These are phyloP conservation scores for Entophlyctis helioformis DNA, from an alignment of 192 early-diverging fungal species.

Conservation along the genomic window DNA sequence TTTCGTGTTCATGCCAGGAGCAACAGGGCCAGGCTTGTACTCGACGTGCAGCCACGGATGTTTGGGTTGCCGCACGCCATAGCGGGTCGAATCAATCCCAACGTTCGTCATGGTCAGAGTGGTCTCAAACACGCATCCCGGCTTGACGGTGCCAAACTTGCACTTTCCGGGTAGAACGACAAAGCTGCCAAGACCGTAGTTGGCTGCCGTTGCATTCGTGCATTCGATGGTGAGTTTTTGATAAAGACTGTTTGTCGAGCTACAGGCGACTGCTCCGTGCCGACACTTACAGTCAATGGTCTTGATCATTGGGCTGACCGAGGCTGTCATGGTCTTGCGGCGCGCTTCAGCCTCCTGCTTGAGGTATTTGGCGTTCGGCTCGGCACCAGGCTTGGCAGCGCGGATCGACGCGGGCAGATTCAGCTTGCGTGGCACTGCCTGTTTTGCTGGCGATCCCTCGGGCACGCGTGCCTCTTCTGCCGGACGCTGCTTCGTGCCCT, in stretches of 20 bases:
- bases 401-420: slow-evolving; percentile 8
- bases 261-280: background rate
- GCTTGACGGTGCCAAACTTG: slow-evolving; percentile 13
- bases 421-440: slow-evolving; percentile 8
- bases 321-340: slow-evolving; percentile 9
- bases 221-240: slow-evolving; percentile 1
- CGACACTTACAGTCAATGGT: background rate
- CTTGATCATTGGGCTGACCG: slow-evolving; percentile 7
- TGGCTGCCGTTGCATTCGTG: background rate
- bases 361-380: slow-evolving; percentile 12
- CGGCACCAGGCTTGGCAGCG: slow-evolving; percentile 6
- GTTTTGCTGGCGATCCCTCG: too few relatives aligned
- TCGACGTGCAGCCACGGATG: slow-evolving; percentile 1
- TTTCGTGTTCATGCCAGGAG: slow-evolving; percentile 21
- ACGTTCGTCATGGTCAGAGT: slow-evolving; percentile 14
- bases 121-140: slow-evolving; percentile 2
- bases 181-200: slow-evolving; percentile 12
- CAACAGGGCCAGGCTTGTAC: slow-evolving; percentile 25
- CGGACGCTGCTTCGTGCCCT: too few relatives aligned
- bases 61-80: slow-evolving; percentile 8
- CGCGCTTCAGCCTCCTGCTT: slow-evolving; percentile 11
- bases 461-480: too few relatives aligned
- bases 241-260: background rate
- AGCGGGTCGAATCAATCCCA: slow-evolving; percentile 15
- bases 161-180: slow-evolving; percentile 9